Evolutionary conservation across 768 basidiomycete species (phyloP), one percentile per base, ranked within the genome.

Genomic region (Termitomyces sp.): DNA sequence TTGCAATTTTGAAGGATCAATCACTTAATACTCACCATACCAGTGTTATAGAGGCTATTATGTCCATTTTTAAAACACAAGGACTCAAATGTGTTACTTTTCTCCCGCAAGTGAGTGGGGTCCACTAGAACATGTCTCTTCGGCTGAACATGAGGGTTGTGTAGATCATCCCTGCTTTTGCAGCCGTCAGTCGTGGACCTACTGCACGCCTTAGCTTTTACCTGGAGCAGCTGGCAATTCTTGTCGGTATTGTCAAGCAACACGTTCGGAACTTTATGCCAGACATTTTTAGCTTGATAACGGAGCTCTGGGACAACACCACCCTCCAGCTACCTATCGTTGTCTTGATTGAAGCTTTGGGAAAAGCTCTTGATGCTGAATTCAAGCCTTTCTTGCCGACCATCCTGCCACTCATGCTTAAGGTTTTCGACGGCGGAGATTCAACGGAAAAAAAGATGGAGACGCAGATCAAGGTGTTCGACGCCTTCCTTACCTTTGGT

Each of bases 1-100:
- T 98, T 34, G 80, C 84, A 41, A 89, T 99, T 56, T 70, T 99
- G 59, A 91, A 87, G 66, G 97, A 99, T 68, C 86, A 91, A 53
- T 86, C 94, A 1, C 78, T 97, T 58, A 89, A 81, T 64, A 85
- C 78, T 55, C 88, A 92, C 63, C 94, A 98, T 64, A 89, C 97
- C 65, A 89, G 86, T 23, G 96, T 95, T 46, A 94, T 98, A 55
- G 94, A 98, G 68, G 94, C 94, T 1, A 89, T 99, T 63, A 98
- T 98, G 93, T 89, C 93, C 45, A 98, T 99, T 59, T 99, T 98
- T 81, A 94, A 95, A 71, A 97, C 94, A 0, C 95, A 98, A 67
- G 94, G 96, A 14, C 74, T 98, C 67, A 94, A 95, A 78, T 97
- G 94, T 69, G 94, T 96, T 19, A 84, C 91, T 2, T 98, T 98